Percentiles rank a stretch among this genome's conserved stretches.
Evolutionary conservation across 2,329 filamentous ascomycete genomes (phyloP).

Genomic region (Trichophyton verrucosum): DNA sequence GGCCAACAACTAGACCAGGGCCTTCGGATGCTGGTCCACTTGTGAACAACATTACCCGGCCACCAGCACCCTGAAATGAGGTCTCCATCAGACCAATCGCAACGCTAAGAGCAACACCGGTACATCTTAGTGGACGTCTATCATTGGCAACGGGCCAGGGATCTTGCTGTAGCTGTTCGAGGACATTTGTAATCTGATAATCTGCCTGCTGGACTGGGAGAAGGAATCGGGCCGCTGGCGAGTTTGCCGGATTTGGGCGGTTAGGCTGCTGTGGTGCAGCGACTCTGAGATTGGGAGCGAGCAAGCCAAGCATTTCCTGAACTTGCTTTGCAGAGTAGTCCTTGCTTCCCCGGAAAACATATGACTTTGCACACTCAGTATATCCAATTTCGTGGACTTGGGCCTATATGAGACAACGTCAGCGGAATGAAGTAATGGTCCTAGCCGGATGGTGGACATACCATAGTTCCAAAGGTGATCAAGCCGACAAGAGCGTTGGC

Average conservation of each 20-base stretch:
- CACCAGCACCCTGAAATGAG: conserved; percentile 89
- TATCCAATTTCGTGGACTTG: conserved; percentile 98
- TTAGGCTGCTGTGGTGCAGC: conserved; percentile 61
- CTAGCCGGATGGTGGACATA: conserved; percentile 26
- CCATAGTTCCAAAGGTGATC: conserved; percentile 76
- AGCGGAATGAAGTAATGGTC: not conserved
- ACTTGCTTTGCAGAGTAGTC: conserved; percentile 97
- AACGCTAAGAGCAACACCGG: conserved; percentile 90
- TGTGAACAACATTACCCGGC: conserved; percentile 92
- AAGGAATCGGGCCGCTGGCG: conserved; percentile 77
- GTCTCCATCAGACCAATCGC: conserved; percentile 86
- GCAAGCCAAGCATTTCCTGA: conserved; percentile 94
- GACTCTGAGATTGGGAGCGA: conserved; percentile 59
- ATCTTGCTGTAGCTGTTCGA: conserved; percentile 91
- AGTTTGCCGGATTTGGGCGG: conserved; percentile 59
- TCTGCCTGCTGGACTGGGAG: conserved; percentile 91
- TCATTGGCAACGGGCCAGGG: conserved; percentile 96
- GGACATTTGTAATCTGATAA: conserved; percentile 89
- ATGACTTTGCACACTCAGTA: conserved; percentile 94
- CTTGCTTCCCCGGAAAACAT: conserved; percentile 95
- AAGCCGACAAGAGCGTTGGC: conserved; percentile 52
- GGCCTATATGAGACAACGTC: conserved; percentile 40
- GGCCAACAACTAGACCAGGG: conserved; percentile 90
- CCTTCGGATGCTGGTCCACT: conserved; percentile 92
- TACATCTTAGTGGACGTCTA: conserved; percentile 78